phyloP scores from a whole-genome alignment of 2,329 filamentous ascomycete genomes.

The Chaetothyriales sp. region DNA sequence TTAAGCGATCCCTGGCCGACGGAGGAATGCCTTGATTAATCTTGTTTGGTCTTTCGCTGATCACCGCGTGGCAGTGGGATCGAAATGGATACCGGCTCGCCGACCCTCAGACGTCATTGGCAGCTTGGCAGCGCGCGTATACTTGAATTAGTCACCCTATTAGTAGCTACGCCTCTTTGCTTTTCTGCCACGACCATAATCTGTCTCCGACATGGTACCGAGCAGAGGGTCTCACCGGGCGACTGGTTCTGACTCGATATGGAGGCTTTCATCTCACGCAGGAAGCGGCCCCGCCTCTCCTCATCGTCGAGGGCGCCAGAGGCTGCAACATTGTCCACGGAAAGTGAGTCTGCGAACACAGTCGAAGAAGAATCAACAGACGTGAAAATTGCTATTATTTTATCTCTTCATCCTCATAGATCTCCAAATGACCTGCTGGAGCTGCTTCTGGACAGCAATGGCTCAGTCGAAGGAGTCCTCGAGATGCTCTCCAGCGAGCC shows the following conservation, averaged over 20 bases:
- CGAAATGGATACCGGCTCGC: no score
- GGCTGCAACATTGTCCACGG: neutral
- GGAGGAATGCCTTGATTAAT: no score
- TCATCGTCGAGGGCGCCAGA: constrained; percentile 2
- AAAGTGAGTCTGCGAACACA: neutral
- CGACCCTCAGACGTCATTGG: no score
- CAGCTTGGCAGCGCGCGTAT: no score
- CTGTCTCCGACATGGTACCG: no score
- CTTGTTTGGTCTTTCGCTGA: no score
- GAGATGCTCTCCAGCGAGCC: constrained; percentile 35
- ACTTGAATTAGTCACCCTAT: no score
- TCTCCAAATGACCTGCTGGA: constrained; percentile 61
- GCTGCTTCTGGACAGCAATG: constrained; percentile 61
- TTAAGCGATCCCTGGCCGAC: no score
- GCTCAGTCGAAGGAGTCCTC: constrained; percentile 56
- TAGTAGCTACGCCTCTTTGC: no score
- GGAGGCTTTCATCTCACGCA: constrained; percentile 29
- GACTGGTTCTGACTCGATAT: constrained; percentile 20
- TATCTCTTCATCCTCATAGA: constrained; percentile 56
- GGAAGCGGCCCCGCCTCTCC: constrained; percentile 21
- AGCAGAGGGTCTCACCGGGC: no score
- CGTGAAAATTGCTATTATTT: constrained; percentile 69
- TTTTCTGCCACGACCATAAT: no score
- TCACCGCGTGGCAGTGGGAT: no score
- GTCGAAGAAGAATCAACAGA: constrained; percentile 67